Conservation (phyloP, 208 protist genomes). For the Strigomonas culicis region DNA sequence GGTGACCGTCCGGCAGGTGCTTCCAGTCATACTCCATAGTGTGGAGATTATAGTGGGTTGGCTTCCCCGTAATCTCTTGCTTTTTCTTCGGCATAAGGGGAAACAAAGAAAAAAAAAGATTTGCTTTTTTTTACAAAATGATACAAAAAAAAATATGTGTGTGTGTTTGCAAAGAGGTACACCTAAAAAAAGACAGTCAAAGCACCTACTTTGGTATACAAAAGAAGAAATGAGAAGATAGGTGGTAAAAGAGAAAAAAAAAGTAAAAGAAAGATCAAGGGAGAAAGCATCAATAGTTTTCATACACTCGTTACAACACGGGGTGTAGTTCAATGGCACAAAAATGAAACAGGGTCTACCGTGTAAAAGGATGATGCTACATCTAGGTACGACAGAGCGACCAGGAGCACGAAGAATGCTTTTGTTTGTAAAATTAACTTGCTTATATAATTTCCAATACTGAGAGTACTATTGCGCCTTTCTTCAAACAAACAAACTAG, state of each 20-base stretch:
- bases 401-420: neutral
- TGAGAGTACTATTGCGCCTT: too few relatives aligned
- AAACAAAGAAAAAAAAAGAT: neutral
- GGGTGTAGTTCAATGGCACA: too few relatives aligned
- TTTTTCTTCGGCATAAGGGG: conserved; percentile 24
- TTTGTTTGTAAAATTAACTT: too few relatives aligned
- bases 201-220: neutral
- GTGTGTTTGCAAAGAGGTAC: too few relatives aligned
- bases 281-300: neutral
- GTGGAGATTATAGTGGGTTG: conserved; percentile 73
- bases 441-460: too few relatives aligned
- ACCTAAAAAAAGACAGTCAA: too few relatives aligned
- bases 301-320: too few relatives aligned
- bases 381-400: neutral
- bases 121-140: neutral
- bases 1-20: conserved; percentile 55
- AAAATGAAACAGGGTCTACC: too few relatives aligned
- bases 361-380: too few relatives aligned
- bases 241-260: neutral
- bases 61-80: conserved; percentile 75
- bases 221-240: conserved; percentile 9
- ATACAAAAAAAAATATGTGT: conserved; percentile 5
- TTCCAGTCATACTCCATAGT: conserved; percentile 75
- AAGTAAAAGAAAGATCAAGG: neutral
- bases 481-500: neutral